Evolutionary conservation across 2,329 filamentous ascomycete species (phyloP).

Genomic region (Hyphodiscus sp.): DNA sequence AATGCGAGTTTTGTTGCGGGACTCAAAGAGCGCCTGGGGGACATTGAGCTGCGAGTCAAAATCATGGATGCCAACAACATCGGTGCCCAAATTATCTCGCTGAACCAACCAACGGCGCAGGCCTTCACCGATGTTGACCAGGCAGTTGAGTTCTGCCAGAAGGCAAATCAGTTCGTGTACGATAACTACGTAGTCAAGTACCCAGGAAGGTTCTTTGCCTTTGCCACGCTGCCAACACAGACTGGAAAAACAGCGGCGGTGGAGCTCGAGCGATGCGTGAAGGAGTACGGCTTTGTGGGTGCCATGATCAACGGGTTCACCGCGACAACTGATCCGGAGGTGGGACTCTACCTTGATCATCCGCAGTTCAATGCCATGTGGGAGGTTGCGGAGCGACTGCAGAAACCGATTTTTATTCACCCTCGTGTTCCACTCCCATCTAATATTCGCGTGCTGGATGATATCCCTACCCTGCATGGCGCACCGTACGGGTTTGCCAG

Average conservation of each 20-base stretch:
- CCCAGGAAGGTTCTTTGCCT: slow-evolving; percentile 33
- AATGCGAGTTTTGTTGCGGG: slow-evolving; percentile 3
- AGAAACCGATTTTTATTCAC: slow-evolving; percentile 30
- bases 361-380: slow-evolving; percentile 1
- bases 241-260: slow-evolving; percentile 29
- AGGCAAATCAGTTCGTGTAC: slow-evolving; percentile 3
- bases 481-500: slow-evolving; percentile 12
- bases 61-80: slow-evolving; percentile 18
- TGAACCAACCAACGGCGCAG: slow-evolving; percentile 17
- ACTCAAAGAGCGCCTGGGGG: not conserved
- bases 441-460: not conserved
- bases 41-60: slow-evolving; percentile 12
- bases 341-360: slow-evolving; percentile 3
- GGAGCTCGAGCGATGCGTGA: slow-evolving; percentile 33
- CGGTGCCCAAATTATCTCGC: slow-evolving; percentile 19
- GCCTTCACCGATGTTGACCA: slow-evolving; percentile 25
- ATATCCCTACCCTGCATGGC: not conserved
- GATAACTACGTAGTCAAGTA: slow-evolving; percentile 17
- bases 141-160: slow-evolving; percentile 5
- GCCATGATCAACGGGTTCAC: slow-evolving; percentile 9
- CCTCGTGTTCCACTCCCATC: not conserved
- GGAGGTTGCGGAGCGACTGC: slow-evolving; percentile 29
- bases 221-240: slow-evolving; percentile 35
- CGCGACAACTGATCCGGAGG: not conserved
- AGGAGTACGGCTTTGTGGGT: slow-evolving; percentile 24